Evolutionary conservation across 805 yeast genomes (phyloP), one percentile per base, ranked within the genome.

Genomic region (Candida verbasci): DNA sequence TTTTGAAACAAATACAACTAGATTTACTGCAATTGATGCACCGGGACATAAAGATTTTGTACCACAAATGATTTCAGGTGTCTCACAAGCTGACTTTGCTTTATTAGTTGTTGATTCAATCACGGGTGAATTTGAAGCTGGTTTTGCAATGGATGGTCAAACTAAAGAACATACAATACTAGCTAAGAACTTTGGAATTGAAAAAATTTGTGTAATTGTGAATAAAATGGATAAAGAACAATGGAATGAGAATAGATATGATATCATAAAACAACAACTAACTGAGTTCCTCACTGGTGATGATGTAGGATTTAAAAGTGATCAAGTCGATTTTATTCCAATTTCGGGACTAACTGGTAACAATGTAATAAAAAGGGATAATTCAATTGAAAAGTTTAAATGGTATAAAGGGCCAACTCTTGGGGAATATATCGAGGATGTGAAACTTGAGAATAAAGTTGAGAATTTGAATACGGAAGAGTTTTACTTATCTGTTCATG

Each of bases 51-150:
- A 72, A 42, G 93, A 85, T 50, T 85, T 82, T 55, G 84, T 85
- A 22, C 94, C 94, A 3, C 86, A 82, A 48, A 82, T 85, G 87
- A 83, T 85, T 46, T 83, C 86, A 20, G 94, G 94, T 20, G 82
- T 85, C 1, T 62, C 83, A 3, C 88, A 82, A 49, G 89, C 93
- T 0, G 93, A 85, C 49, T 55, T 80, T 29, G 89, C 89, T 0
- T 64, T 85, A 12, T 64, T 84, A 26, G 86, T 85, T 9, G 76
- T 85, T 14, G 94, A 86, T 53, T 55, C 85, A 2, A 66, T 71
- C 27, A 63, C 67, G 2, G 78, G 81, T 25, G 87, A 84, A 15
- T 84, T 82, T 50, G 89, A 83, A 55, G 65, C 79, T 8, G 87
- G 88, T 0, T 81, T 81, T 46, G 56, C 65, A 12, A 64, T 73